phyloP scores from a whole-genome alignment of 352 stramenopile species.

The Pythium graminicola region DNA sequence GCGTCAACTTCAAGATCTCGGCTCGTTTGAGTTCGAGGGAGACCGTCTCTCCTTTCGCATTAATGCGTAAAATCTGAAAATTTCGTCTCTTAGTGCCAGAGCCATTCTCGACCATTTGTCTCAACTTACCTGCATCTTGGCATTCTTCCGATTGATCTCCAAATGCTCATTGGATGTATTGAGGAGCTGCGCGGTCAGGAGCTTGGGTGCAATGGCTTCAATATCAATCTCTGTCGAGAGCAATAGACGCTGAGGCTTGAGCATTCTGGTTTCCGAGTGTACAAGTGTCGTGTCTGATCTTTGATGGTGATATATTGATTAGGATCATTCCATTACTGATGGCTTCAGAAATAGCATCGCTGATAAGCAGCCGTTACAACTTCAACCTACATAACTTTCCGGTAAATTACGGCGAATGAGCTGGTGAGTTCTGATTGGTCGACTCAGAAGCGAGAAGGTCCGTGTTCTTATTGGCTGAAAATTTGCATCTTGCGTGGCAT shows the following conservation, averaged over 20 bases:
- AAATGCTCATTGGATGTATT: not conserved
- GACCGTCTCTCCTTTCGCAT: not conserved
- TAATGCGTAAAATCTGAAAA: conserved; percentile 7
- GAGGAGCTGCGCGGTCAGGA: not conserved
- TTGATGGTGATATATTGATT: no score
- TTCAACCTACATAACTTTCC: no score
- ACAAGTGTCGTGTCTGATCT: no score
- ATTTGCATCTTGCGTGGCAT: conserved; percentile 11
- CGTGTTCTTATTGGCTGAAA: conserved; percentile 12
- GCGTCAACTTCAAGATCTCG: conserved; percentile 9
- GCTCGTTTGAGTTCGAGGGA: conserved; percentile 7
- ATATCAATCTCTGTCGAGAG: conserved; percentile 11
- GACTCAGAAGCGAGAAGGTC: not conserved
- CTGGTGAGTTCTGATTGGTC: conserved; percentile 1
- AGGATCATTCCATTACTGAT: no score
- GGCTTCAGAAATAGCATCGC: not conserved
- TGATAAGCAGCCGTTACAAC: no score
- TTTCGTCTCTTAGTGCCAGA: not conserved
- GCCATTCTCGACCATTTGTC: not conserved
- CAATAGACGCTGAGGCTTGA: conserved; percentile 5
- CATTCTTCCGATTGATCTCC: conserved; percentile 9
- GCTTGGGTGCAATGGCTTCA: not conserved
- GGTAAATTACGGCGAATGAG: no score
- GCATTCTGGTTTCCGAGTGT: conserved; percentile 10
- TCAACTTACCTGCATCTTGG: conserved; percentile 13